Evolutionary conservation across 1,139 yeast genomes (phyloP).

Genomic region (Hansenula sp.): DNA sequence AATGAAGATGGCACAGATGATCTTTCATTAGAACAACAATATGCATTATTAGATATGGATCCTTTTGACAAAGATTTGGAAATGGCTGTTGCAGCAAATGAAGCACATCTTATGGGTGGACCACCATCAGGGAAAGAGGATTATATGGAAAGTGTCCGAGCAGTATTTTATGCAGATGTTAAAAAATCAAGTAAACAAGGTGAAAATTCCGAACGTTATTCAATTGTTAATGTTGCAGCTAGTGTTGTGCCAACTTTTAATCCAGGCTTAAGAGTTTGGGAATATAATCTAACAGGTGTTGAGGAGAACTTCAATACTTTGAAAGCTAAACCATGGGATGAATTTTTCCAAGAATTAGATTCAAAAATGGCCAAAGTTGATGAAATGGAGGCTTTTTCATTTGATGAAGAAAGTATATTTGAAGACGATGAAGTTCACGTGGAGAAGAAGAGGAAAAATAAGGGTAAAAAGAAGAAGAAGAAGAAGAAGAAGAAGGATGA

Average conservation of each 20-base stretch:
- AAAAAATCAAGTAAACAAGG: conserved; percentile 43
- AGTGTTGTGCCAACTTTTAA: conserved; percentile 85
- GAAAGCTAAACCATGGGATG: conserved; percentile 45
- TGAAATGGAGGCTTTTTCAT: conserved; percentile 16
- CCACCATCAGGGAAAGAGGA: conserved; percentile 59
- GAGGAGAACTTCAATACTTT: conserved; percentile 18
- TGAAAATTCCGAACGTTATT: conserved; percentile 50
- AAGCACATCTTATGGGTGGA: conserved; percentile 44
- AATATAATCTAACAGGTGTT: conserved; percentile 65
- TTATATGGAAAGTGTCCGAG: conserved; percentile 56
- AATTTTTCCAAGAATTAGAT: conserved; percentile 48
- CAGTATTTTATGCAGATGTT: conserved; percentile 41
- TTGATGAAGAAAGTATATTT: conserved; percentile 24
- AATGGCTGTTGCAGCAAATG: conserved; percentile 28
- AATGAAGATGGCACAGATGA: conserved; percentile 15
- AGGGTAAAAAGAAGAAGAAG: conserved; percentile 18
- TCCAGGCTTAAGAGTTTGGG: conserved; percentile 83
- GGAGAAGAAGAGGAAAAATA: conserved; percentile 10
- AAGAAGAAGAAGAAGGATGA: conserved; percentile 44
- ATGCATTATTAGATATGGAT: conserved; percentile 15
- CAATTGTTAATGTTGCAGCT: conserved; percentile 66
- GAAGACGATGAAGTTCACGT: conserved; percentile 6
- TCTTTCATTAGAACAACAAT: conserved; percentile 17
- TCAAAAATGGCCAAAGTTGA: conserved; percentile 21
- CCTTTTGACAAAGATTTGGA: conserved; percentile 21